phyloP scores from a whole-genome alignment of 106 monocot species.

The Acorus gramineus region DNA sequence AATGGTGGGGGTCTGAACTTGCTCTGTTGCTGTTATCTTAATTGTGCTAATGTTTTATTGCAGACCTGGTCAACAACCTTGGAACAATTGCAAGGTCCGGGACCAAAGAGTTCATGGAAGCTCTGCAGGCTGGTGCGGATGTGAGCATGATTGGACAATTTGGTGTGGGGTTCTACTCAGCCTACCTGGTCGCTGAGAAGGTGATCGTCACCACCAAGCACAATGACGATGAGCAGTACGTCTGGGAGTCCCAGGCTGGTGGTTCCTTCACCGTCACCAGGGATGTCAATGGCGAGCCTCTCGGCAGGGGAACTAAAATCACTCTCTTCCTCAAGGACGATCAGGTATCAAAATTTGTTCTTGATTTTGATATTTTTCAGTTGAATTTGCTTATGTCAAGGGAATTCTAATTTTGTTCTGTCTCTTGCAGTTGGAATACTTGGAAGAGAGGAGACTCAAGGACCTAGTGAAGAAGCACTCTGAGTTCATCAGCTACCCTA shows the following conservation, averaged over 20 bases:
- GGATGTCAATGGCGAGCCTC: not conserved
- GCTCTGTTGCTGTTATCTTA: not conserved
- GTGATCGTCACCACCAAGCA: conserved; percentile 5
- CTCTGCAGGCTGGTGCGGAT: conserved; percentile 7
- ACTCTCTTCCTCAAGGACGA: conserved; percentile 9
- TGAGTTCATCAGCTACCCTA: conserved; percentile 6
- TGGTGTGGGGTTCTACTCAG: conserved; percentile 2
- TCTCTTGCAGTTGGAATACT: conserved; percentile 1
- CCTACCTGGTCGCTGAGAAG: conserved; percentile 5
- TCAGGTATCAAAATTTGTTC: not conserved
- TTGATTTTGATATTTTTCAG: not conserved
- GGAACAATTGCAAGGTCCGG: conserved; percentile 7
- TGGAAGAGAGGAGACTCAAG: conserved; percentile 7
- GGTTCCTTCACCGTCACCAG: not conserved
- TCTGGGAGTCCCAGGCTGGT: conserved; percentile 8
- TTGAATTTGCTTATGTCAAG: not conserved
- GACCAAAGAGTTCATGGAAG: conserved; percentile 7
- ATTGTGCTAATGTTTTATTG: not conserved
- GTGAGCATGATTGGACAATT: conserved; percentile 10
- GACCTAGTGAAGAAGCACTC: conserved; percentile 4
- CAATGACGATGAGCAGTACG: conserved; percentile 8
- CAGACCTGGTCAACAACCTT: conserved; percentile 6
- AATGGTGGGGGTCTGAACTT: no score
- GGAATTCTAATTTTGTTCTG: not conserved
- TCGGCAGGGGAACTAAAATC: conserved; percentile 8